Conservation (phyloP, 208 protist genomes). For the Crithidia mellificae region DNA sequence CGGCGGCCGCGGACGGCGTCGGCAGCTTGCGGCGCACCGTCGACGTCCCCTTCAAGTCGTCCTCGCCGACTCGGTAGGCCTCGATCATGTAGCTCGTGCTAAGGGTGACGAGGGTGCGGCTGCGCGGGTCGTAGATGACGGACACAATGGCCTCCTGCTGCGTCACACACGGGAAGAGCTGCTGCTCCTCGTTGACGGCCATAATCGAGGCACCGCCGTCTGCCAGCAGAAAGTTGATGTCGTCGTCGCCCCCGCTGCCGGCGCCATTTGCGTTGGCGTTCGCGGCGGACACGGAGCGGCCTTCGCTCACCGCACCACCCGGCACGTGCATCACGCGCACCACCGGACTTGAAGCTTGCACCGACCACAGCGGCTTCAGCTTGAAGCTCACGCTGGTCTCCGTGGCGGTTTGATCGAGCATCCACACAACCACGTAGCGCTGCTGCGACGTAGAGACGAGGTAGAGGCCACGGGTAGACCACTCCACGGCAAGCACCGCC, state of each 20-base stretch:
- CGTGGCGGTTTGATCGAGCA: constrained; percentile 47
- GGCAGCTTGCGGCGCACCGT: constrained; percentile 76
- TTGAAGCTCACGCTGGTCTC: constrained; percentile 37
- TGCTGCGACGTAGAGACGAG: constrained; percentile 63
- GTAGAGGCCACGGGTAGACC: constrained; percentile 62
- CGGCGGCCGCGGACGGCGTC: constrained; percentile 36
- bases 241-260: constrained; percentile 42
- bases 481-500: constrained; percentile 49
- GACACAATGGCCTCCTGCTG: constrained; percentile 54
- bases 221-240: constrained; percentile 74
- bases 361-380: constrained; percentile 71
- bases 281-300: constrained; percentile 1
- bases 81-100: constrained; percentile 61
- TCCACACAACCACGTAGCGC: constrained; percentile 68
- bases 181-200: constrained; percentile 69
- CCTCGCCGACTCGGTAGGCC: constrained; percentile 60
- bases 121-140: constrained; percentile 66
- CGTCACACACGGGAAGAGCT: constrained; percentile 52
- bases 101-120: constrained; percentile 71
- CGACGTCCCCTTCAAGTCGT: constrained; percentile 40
- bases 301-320: background rate
- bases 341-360: constrained; percentile 48
- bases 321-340: constrained; percentile 53
- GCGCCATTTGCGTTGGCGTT: background rate
- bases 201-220: constrained; percentile 43